phyloP scores from a whole-genome alignment of 805 yeast genomes.

The Nakazawaea siamensis region DNA sequence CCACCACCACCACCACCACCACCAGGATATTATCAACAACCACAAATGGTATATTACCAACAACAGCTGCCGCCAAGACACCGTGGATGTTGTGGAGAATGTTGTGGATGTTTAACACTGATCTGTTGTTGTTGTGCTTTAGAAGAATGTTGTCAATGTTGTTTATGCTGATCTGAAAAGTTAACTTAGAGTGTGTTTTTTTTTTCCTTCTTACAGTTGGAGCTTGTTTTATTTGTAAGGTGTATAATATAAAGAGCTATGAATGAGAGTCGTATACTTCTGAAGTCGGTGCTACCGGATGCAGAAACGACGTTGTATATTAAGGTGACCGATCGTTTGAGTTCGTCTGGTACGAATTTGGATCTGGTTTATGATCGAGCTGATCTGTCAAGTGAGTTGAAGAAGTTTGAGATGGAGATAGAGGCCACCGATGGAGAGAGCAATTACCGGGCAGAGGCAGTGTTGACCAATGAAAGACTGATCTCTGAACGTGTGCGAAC shows the following conservation, averaged over 20 bases:
- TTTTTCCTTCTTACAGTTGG: not conserved
- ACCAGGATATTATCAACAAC: slow-evolving; percentile 6
- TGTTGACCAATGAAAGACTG: no score
- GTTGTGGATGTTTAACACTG: slow-evolving; percentile 7
- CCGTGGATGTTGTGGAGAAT: slow-evolving; percentile 8
- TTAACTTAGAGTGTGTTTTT: not conserved
- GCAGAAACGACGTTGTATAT: no score
- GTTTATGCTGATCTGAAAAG: not conserved
- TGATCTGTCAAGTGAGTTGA: no score
- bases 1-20: slow-evolving; percentile 2
- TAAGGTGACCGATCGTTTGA: no score
- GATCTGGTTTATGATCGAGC: no score
- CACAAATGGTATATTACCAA: slow-evolving; percentile 7
- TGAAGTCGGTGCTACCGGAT: no score
- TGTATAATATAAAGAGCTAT: no score
- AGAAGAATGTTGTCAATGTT: slow-evolving; percentile 5
- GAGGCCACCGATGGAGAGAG: slow-evolving; percentile 2
- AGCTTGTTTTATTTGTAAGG: no score
- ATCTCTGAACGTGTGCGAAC: no score
- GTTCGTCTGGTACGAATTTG: no score
- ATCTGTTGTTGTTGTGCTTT: slow-evolving; percentile 9
- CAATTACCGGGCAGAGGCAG: no score
- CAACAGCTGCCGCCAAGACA: slow-evolving; percentile 6
- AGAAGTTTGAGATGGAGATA: not conserved
- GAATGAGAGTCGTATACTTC: no score